phyloP scores from a whole-genome alignment of 257 asterid species.

The Przewalskia tangutica region DNA sequence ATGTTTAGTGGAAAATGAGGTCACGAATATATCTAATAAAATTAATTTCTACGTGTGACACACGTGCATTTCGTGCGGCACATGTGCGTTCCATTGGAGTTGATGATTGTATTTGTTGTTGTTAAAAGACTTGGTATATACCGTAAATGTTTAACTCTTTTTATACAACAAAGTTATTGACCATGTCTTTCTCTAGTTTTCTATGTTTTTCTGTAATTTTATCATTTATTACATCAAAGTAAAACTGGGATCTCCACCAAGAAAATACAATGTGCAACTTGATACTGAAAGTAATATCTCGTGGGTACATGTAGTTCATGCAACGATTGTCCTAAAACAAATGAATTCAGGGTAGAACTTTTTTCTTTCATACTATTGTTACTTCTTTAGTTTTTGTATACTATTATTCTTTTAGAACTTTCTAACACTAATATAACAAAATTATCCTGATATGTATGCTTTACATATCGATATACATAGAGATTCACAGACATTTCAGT shows the following conservation, averaged over 20 bases:
- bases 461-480: no score
- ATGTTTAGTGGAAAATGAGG: no score
- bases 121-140: background rate
- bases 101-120: background rate
- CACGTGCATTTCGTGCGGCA: no score
- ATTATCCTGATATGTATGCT: no score
- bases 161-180: background rate
- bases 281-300: slow-evolving; percentile 81
- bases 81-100: no score
- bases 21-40: no score
- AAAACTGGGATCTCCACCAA: slow-evolving; percentile 68
- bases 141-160: no score
- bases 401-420: no score
- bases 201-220: slow-evolving; percentile 9
- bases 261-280: slow-evolving; percentile 64
- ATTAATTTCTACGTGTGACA: no score
- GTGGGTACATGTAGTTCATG: slow-evolving; percentile 78
- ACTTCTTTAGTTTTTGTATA: background rate
- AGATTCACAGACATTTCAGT: no score
- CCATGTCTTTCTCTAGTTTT: background rate
- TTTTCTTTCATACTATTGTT: slow-evolving; percentile 3
- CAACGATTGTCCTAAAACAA: slow-evolving; percentile 56
- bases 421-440: no score
- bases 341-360: slow-evolving; percentile 65
- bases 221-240: slow-evolving; percentile 77